Evolutionary conservation across 139 green algal genomes (phyloP), one percentile per base, ranked within the genome.

Genomic region (Desmodesmus armatus): DNA sequence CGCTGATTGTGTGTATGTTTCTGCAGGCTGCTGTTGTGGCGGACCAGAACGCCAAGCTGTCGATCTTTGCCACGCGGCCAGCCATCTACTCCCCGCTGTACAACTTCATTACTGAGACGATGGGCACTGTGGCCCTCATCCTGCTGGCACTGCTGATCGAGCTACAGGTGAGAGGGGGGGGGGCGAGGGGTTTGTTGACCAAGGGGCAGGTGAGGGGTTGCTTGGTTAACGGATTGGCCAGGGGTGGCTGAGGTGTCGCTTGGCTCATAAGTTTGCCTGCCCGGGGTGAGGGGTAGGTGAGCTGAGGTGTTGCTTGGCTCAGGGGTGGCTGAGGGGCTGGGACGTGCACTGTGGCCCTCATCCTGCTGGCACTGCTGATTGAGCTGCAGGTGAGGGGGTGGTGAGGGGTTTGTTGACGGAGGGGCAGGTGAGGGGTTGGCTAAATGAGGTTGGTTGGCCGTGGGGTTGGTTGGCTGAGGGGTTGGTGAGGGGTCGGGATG

Each of bases 41-140:
- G 0, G 92, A 95, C 74, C 89, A 95, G 76, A 94, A 95, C 51
- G 85, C 78, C 37, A 96, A 96, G 83, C 87, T 96, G 25, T 82
- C 69, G 27, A 89, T 96, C 53, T 96, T 96, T 44, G 85, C 83
- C 40, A 96, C 92, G 2, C 83, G 92, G 5, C 93, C 93, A 3
- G 92, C 91, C 44, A 92, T 95, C 69, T 91, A 92, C 82, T 72
- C 76, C 0, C 92, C 92, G 0, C 41, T 94, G 15, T 87, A 78
- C 76, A 93, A 93, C 84, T 79, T 91, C 41, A 62, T 90, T 17
- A 75, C 86, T 21, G 88, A 92, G 58, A 69, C 41, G 0, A 88
- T 89, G 65, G 71, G 85, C 31, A 87, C 84, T 0, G 44, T 37
- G 27, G 86, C 53, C 4, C 73, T 88, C 31, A 41, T 88, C 66